Conservation (phyloP, 2,329 filamentous ascomycete genomes). For the Aspergillus sp. region DNA sequence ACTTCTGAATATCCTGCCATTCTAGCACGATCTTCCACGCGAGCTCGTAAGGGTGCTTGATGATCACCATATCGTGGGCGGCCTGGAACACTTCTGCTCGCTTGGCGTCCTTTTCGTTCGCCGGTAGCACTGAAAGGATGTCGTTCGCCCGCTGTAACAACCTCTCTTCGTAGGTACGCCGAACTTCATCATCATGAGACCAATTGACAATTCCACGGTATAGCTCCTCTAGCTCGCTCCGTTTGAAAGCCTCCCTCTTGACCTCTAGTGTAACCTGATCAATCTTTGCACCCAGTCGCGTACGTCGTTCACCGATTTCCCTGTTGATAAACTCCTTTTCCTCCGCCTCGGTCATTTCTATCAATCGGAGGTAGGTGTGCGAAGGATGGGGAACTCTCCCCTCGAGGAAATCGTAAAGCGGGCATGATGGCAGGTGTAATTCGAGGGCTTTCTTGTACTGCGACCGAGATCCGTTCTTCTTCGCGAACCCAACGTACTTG, state of each 20-base stretch:
- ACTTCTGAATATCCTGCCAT: conserved; percentile 77
- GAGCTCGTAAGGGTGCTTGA: conserved; percentile 84
- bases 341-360: conserved; percentile 78
- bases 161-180: conserved; percentile 87
- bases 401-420: conserved; percentile 79
- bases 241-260: conserved; percentile 76
- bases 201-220: conserved; percentile 88
- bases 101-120: conserved; percentile 69
- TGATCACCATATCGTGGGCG: conserved; percentile 91
- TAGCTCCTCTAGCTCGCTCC: conserved; percentile 75
- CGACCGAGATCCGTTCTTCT: conserved; percentile 67
- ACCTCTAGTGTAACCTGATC: conserved; percentile 83
- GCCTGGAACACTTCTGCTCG: conserved; percentile 72
- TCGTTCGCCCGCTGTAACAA: conserved; percentile 80
- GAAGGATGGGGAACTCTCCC: conserved; percentile 78
- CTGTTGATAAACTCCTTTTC: conserved; percentile 89
- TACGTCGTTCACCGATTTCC: conserved; percentile 84
- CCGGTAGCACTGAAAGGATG: conserved; percentile 67
- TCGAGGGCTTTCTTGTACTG: conserved; percentile 77
- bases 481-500: conserved; percentile 75
- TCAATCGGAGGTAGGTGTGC: conserved; percentile 77
- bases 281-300: conserved; percentile 79
- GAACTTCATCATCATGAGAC: conserved; percentile 80
- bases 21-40: conserved; percentile 92
- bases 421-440: conserved; percentile 75